These are phyloP conservation scores for Chloris gayana DNA, from an alignment of 176 grass and related monocot genomes.

Conservation along the genomic window DNA sequence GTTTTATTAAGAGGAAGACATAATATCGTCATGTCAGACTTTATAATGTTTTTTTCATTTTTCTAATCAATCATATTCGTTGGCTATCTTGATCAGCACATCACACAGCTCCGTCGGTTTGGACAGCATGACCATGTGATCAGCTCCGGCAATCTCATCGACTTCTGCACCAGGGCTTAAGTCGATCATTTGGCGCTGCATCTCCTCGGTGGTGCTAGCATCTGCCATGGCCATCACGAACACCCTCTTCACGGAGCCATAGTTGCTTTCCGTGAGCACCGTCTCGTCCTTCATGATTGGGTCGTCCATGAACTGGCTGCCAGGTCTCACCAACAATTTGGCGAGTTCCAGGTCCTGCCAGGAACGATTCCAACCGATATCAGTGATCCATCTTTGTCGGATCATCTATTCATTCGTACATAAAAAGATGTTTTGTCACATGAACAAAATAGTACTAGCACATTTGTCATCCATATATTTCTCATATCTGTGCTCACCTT, in stretches of 20 bases:
- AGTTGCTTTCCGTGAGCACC: conserved; percentile 42
- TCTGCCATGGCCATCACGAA: conserved; percentile 58
- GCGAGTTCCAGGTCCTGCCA: conserved; percentile 44
- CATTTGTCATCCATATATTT: too few species aligned
- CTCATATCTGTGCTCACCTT: too few species aligned
- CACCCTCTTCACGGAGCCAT: conserved; percentile 51
- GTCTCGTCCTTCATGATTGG: conserved; percentile 29
- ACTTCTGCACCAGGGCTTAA: conserved; percentile 40
- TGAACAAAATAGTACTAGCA: too few species aligned
- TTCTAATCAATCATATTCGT: neutral
- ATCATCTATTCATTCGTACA: neutral
- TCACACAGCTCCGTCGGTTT: conserved; percentile 42
- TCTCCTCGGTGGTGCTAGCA: neutral
- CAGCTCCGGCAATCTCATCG: conserved; percentile 54
- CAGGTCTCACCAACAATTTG: conserved; percentile 46
- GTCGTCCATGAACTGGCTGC: conserved; percentile 43
- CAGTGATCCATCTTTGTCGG: neutral
- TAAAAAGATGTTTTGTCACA: neutral
- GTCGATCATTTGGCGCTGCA: conserved; percentile 44
- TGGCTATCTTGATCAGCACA: conserved; percentile 31
- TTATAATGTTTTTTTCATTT: neutral
- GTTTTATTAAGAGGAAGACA: too few species aligned
- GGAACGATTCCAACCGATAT: neutral
- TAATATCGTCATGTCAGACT: too few species aligned
- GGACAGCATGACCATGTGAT: conserved; percentile 66